Conservation (phyloP, 2,329 filamentous ascomycete genomes). For the Fusarium albosuccineum region DNA sequence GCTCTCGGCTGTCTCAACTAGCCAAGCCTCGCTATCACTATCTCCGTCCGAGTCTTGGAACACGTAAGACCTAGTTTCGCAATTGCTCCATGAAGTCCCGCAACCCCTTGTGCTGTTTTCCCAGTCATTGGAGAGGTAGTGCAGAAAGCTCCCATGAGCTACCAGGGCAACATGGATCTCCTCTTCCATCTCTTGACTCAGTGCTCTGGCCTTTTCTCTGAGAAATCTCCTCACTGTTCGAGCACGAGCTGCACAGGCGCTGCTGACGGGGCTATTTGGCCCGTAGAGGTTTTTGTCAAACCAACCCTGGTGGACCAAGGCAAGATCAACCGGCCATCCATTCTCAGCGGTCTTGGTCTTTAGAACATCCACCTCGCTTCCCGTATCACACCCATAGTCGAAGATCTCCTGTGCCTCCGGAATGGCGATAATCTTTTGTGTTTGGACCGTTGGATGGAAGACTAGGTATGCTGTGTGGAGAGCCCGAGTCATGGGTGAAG, state of each 20-base stretch:
- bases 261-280: conserved; percentile 32
- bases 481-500: conserved; percentile 30
- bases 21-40: conserved; percentile 32
- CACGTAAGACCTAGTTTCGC: conserved; percentile 31
- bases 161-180: conserved; percentile 34
- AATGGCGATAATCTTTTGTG: conserved; percentile 27
- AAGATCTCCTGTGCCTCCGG: conserved; percentile 37
- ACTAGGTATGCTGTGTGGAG: conserved; percentile 31
- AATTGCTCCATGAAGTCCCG: conserved; percentile 35
- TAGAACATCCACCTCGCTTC: conserved; percentile 10
- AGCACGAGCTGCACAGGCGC: conserved; percentile 26
- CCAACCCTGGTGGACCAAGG: conserved; percentile 24
- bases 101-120: conserved; percentile 19
- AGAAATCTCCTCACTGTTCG: conserved; percentile 31
- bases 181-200: conserved; percentile 13
- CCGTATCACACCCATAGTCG: conserved; percentile 35
- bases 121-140: conserved; percentile 40
- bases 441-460: conserved; percentile 23
- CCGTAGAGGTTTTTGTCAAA: conserved; percentile 31
- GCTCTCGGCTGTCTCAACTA: conserved; percentile 32
- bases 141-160: conserved; percentile 35
- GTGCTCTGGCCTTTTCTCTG: conserved; percentile 12
- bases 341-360: conserved; percentile 4
- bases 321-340: conserved; percentile 31
- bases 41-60: conserved; percentile 14